These are phyloP conservation scores for Cydonia oblonga DNA, from an alignment of 331 rosid genomes.

Conservation along the genomic window DNA sequence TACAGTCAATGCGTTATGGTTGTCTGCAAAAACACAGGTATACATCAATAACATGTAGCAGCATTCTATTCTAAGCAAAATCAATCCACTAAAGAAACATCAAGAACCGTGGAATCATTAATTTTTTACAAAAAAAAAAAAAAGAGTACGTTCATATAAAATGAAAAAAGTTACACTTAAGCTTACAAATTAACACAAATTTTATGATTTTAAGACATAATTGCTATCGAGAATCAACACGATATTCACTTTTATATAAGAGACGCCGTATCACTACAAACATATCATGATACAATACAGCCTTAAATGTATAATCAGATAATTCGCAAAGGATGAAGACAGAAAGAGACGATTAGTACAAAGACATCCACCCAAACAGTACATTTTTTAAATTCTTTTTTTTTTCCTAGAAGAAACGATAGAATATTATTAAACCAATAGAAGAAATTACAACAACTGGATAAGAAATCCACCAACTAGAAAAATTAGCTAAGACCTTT, in stretches of 20 bases:
- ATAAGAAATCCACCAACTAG: not conserved
- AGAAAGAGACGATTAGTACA: not conserved
- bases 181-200: not conserved
- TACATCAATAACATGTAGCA: slow-evolving; percentile 18
- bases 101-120: not conserved
- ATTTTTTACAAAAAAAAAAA: not conserved
- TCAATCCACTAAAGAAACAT: not conserved
- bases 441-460: not conserved
- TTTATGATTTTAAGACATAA: not conserved
- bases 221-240: not conserved
- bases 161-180: not conserved
- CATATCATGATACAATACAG: not conserved
- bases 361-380: not conserved
- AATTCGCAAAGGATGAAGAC: not conserved
- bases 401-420: not conserved
- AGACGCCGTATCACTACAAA: not conserved
- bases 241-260: not conserved
- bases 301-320: not conserved
- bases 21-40: slow-evolving; percentile 46
- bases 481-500: too few species aligned
- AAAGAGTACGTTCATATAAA: not conserved
- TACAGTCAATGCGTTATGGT: slow-evolving; percentile 59
- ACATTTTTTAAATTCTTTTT: not conserved
- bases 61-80: not conserved
- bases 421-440: too few species aligned